phyloP scores from a whole-genome alignment of 1,139 yeast genomes.

The Meyerozyma elateridarum region DNA sequence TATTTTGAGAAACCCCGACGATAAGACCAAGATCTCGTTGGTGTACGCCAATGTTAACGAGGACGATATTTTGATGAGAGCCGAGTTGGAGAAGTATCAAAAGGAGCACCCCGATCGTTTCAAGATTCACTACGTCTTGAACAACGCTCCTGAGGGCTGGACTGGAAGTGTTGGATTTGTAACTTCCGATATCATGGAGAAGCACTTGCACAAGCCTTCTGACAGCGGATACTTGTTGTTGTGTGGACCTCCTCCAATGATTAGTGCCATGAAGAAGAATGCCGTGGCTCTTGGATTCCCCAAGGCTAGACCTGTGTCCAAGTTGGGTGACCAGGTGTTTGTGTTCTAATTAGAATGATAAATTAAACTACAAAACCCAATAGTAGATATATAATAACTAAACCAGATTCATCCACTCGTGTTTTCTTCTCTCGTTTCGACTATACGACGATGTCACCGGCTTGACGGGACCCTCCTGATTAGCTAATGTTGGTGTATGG shows the following conservation, averaged over 20 bases:
- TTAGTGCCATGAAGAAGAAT: constrained; percentile 73
- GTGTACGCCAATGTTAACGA: constrained; percentile 76
- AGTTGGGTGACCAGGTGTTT: constrained; percentile 90
- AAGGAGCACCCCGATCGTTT: constrained; percentile 60
- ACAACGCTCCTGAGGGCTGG: constrained; percentile 76
- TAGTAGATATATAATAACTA: too few species aligned
- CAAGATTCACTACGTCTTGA: constrained; percentile 62
- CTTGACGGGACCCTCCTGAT: too few species aligned
- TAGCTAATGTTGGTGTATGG: too few species aligned
- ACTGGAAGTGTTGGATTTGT: constrained; percentile 78
- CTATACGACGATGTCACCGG: too few species aligned
- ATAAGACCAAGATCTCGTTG: constrained; percentile 60
- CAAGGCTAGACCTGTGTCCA: constrained; percentile 87
- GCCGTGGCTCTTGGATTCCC: constrained; percentile 73
- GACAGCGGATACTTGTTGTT: constrained; percentile 68
- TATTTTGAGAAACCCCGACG: constrained; percentile 66
- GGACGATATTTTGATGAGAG: constrained; percentile 74
- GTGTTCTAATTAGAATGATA: too few species aligned
- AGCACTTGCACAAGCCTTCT: constrained; percentile 61
- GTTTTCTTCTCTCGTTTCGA: too few species aligned
- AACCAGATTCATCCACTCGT: too few species aligned
- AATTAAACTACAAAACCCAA: too few species aligned
- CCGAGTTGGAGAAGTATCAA: constrained; percentile 72
- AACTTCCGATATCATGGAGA: constrained; percentile 67
- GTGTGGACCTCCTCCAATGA: constrained; percentile 96